phyloP scores from a whole-genome alignment of 2,329 filamentous ascomycete genomes.

The Penicillium sp. region DNA sequence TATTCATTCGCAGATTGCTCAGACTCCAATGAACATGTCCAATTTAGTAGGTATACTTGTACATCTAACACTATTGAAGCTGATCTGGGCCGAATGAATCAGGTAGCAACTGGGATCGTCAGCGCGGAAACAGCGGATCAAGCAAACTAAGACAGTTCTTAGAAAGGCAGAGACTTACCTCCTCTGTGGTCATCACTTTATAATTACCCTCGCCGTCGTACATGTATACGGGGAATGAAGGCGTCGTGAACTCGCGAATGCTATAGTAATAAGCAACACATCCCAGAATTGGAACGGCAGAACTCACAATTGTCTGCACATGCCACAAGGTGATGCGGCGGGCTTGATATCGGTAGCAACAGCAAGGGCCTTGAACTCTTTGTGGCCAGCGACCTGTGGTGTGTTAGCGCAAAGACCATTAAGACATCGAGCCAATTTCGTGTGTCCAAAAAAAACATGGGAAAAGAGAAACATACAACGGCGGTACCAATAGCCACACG shows the following conservation, averaged over 20 bases:
- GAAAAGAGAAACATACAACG: slow-evolving; percentile 48
- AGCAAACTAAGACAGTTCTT: too few relatives aligned
- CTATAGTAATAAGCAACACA: slow-evolving; percentile 24
- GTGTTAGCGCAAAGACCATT: background rate
- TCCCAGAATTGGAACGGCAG: background rate
- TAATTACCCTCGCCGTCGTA: slow-evolving; percentile 77
- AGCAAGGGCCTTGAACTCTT: slow-evolving; percentile 72
- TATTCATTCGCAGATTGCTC: too few relatives aligned
- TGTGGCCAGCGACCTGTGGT: slow-evolving; percentile 45
- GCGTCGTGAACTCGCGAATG: slow-evolving; percentile 71
- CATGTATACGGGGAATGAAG: slow-evolving; percentile 81
- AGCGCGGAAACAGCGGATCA: background rate
- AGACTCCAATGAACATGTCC: background rate
- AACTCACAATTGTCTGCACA: slow-evolving; percentile 84
- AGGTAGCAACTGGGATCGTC: slow-evolving; percentile 58
- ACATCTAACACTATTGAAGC: slow-evolving; percentile 33
- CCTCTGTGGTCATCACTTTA: slow-evolving; percentile 37
- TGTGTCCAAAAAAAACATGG: background rate
- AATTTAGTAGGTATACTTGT: background rate
- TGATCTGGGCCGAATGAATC: slow-evolving; percentile 66
- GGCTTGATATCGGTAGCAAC: slow-evolving; percentile 76
- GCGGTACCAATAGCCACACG: slow-evolving; percentile 83
- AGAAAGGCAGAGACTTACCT: slow-evolving; percentile 31
- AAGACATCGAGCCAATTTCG: background rate
- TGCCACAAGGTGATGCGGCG: slow-evolving; percentile 76